These are phyloP conservation scores for Neofusicoccum laricinum DNA, from an alignment of 2,329 filamentous ascomycete species.

Conservation along the genomic window DNA sequence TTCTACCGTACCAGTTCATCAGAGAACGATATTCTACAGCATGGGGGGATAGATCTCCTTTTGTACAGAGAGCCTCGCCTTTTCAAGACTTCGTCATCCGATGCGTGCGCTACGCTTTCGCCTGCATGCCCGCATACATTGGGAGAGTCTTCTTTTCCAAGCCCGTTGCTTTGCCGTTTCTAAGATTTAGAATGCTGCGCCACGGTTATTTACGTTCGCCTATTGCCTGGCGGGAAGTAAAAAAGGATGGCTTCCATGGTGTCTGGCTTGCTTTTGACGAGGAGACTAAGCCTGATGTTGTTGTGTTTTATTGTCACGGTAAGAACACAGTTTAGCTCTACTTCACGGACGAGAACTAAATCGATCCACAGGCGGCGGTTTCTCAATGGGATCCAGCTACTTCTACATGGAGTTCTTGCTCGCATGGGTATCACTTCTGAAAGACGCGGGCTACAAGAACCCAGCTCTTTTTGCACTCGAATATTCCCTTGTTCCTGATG, in stretches of 20 bases:
- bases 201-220: conserved; percentile 65
- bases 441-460: conserved; percentile 64
- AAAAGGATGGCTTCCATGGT: conserved; percentile 56
- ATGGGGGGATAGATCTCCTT: conserved; percentile 52
- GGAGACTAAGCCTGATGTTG: conserved; percentile 63
- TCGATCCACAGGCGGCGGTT: conserved; percentile 63
- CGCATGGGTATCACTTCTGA: conserved; percentile 65
- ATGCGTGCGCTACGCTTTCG: conserved; percentile 76
- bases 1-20: conserved; percentile 59
- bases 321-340: conserved; percentile 14
- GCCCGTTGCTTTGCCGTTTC: conserved; percentile 68
- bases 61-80: conserved; percentile 65
- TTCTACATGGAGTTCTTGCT: conserved; percentile 85
- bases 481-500: conserved; percentile 75
- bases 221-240: conserved; percentile 62
- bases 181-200: conserved; percentile 71
- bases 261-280: conserved; percentile 68
- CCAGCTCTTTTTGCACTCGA: conserved; percentile 77
- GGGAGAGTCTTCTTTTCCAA: conserved; percentile 77
- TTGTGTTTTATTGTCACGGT: conserved; percentile 83
- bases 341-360: neutral
- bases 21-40: conserved; percentile 55
- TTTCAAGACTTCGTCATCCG: conserved; percentile 78
- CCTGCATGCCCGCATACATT: conserved; percentile 64
- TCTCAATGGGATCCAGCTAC: conserved; percentile 76